Base-by-base conservation (phyloP, 306 rosid species). In the Begonia loranthoides region DNA sequence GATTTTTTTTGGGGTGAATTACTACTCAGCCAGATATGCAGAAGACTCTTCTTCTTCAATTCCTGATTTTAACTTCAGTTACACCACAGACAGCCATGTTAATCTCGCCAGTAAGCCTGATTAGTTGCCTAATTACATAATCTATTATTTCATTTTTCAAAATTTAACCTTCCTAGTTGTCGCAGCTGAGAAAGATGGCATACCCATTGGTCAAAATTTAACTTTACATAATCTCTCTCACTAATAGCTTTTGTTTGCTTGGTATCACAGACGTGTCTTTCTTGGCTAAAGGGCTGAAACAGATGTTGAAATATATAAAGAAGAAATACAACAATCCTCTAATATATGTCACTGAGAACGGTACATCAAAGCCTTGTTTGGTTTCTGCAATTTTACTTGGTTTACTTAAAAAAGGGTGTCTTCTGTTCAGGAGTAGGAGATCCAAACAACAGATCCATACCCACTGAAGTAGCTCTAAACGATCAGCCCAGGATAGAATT, bases 151-250 rank as follows among this genome's bases (percentile, higher is more conserved):
- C 16, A n/a, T 58, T 12, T n/a, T 22, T 15, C 33, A 12, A 38
- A 48, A 2, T 48, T 16, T 41, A 38, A 15, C 9, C 15, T 43
- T 43, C 47, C 47, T 15, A 17, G 5, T 4, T 28, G 8, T 5
- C 5, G 4, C 67, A 72, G 78, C 70, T 6, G 52, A 60, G 41
- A 72, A 45, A 59, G 61, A 72, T 14, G 73, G 73, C 8, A 33
- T 62, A 15, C 60, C 61, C 2, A 58, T 72, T 17, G 73, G 78
- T 45, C 58, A 56, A 10, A 62, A 61, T 66, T 73, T 72, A 49
- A 57, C 10, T 2, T 13, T 10, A n/a, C n/a, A 12, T 55, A 16
- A 39, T 55, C 41, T 59, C 9, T 60, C 12, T 17, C 45, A 24
- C 21, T 57, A 22, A 15, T 11, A 13, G 45, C 11, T 58, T 33